Conservation (phyloP, 2,329 filamentous ascomycete species). For the Colletotrichum abscissum region DNA sequence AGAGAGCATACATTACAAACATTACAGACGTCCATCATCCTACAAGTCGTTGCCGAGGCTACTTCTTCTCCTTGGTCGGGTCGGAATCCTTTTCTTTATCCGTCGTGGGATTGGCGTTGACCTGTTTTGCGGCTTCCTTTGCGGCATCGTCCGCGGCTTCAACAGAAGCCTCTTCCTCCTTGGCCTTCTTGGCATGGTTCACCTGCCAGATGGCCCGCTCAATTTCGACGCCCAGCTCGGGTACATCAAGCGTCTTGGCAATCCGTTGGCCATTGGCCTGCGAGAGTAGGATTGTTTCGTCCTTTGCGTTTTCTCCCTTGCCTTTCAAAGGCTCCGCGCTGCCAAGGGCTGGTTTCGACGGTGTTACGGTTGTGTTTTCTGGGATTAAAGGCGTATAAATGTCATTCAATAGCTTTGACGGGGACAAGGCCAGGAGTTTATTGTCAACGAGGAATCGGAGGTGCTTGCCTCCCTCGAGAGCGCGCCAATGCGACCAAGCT, state of each 20-base stretch:
- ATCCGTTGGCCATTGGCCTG: conserved; percentile 67
- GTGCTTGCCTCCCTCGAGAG: conserved; percentile 85
- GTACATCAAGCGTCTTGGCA: conserved; percentile 72
- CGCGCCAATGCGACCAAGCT: conserved; percentile 92
- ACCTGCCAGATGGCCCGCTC: conserved; percentile 84
- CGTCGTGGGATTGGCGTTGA: conserved; percentile 33
- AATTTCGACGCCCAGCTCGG: conserved; percentile 77
- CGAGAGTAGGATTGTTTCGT: conserved; percentile 56
- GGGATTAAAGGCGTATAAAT: conserved; percentile 70
- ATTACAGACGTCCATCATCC: background rate
- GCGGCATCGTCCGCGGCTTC: conserved; percentile 35
- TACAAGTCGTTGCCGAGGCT: conserved; percentile 5
- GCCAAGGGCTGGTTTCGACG: conserved; percentile 34
- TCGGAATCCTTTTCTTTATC: conserved; percentile 34
- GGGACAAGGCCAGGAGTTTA: conserved; percentile 73
- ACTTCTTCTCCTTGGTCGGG: conserved; percentile 32
- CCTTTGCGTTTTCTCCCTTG: conserved; percentile 37
- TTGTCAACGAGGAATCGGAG: conserved; percentile 84
- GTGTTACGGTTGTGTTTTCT: conserved; percentile 48
- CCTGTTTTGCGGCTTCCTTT: conserved; percentile 22
- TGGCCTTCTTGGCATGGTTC: conserved; percentile 58
- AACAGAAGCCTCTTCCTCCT: conserved; percentile 44
- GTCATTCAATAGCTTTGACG: conserved; percentile 77
- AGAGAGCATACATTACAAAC: conserved; percentile 27
- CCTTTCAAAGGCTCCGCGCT: conserved; percentile 39